Conservation (phyloP, 768 basidiomycete species). For the Cytidiella melzeri region DNA sequence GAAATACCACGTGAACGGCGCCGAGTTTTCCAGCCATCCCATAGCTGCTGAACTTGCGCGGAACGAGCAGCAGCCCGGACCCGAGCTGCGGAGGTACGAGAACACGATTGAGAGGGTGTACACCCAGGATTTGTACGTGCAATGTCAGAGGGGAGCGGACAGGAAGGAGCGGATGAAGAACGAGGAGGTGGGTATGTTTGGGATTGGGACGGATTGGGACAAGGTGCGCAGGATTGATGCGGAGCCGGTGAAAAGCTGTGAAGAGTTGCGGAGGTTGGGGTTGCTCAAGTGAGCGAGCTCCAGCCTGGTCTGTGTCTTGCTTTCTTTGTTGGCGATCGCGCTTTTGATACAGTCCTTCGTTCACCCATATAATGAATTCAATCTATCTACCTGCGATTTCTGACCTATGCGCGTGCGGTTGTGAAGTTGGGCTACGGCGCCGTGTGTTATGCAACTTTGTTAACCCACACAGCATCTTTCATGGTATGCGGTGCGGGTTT, state of each 20-base stretch:
- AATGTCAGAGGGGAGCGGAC: constrained; percentile 69
- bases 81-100: constrained; percentile 62
- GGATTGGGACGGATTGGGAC: constrained; percentile 89
- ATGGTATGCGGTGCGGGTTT: too few species aligned
- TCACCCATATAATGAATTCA: too few species aligned
- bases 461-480: too few species aligned
- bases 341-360: background rate
- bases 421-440: too few species aligned
- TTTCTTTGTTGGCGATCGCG: background rate
- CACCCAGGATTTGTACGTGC: constrained; percentile 58
- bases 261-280: constrained; percentile 63
- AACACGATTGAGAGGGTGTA: constrained; percentile 68
- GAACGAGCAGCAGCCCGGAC: constrained; percentile 22
- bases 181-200: constrained; percentile 80
- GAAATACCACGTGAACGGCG: constrained; percentile 77
- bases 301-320: background rate
- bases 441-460: too few species aligned
- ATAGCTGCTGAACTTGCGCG: constrained; percentile 68
- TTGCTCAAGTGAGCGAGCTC: constrained; percentile 33
- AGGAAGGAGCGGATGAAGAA: constrained; percentile 66
- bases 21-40: constrained; percentile 73
- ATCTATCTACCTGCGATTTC: background rate
- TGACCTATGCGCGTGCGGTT: background rate
- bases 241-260: constrained; percentile 72
- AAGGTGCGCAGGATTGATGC: constrained; percentile 69